A percentile compares a stretch with the other conserved stretches of the same genome.
Conservation (phyloP, 1,284 basidiomycete species). For the Acaromyces ingoldii region DNA sequence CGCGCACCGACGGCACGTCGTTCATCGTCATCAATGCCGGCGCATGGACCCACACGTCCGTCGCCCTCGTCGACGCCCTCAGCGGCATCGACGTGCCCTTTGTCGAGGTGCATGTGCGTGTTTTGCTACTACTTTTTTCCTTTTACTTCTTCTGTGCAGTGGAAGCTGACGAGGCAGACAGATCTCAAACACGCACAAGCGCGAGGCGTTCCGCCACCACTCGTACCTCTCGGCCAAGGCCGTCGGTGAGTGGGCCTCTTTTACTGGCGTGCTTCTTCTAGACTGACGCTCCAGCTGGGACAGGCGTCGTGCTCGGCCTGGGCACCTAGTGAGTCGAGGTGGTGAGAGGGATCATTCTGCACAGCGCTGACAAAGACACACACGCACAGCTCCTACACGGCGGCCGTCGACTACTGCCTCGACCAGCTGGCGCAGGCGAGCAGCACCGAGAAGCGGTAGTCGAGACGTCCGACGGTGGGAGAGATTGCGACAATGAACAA, state of each 20-base stretch:
- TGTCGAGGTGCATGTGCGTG: constrained; percentile 50
- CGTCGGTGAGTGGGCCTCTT: neutral
- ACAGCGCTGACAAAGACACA: neutral
- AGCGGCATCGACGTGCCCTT: constrained; percentile 46
- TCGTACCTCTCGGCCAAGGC: constrained; percentile 51
- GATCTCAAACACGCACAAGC: constrained; percentile 50
- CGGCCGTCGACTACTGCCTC: constrained; percentile 18
- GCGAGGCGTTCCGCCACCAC: constrained; percentile 51
- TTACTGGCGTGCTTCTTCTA: neutral
- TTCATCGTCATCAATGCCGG: constrained; percentile 50
- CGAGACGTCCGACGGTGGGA: no score
- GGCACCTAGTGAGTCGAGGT: constrained; percentile 16
- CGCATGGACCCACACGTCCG: constrained; percentile 50
- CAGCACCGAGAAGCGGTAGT: no score
- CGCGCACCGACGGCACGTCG: constrained; percentile 17
- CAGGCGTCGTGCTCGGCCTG: constrained; percentile 43
- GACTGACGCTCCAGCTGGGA: no score
- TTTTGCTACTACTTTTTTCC: neutral
- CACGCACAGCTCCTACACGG: constrained; percentile 13
- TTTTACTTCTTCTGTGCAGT: neutral
- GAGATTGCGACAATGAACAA: no score
- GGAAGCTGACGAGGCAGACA: constrained; percentile 2
- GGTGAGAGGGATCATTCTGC: neutral
- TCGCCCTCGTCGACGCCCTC: constrained; percentile 50
- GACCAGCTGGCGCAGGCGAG: no score